These are phyloP conservation scores for Litsea cubeba DNA, from an alignment of 164 flowering plant species.

Conservation along the genomic window DNA sequence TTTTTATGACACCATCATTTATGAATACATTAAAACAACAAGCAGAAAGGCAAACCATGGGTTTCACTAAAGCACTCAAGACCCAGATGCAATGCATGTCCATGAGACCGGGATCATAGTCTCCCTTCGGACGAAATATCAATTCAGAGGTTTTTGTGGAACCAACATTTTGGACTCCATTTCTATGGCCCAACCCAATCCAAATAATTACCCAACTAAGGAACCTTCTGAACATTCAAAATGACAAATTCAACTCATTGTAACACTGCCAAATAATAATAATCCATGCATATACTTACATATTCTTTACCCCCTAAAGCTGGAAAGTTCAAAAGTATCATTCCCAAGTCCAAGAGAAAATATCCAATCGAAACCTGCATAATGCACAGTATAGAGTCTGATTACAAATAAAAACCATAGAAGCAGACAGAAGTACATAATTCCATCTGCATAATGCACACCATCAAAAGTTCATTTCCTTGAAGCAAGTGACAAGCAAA, in stretches of 20 bases:
- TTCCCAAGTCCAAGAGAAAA: conserved; percentile 64
- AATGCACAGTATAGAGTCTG: not conserved
- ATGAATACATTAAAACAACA: too few relatives aligned
- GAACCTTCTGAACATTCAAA: too few relatives aligned
- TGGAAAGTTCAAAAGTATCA: conserved; percentile 70
- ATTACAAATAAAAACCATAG: not conserved
- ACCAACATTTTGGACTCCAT: too few relatives aligned
- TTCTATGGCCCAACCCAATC: too few relatives aligned
- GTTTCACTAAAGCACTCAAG: too few relatives aligned
- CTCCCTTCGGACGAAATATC: too few relatives aligned
- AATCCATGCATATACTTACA: conserved; percentile 43
- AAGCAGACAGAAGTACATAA: not conserved
- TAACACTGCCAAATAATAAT: not conserved
- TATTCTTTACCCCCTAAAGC: conserved; percentile 74
- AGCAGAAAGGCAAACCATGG: too few relatives aligned
- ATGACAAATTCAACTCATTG: not conserved
- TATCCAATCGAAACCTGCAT: conserved; percentile 71
- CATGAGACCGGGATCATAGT: too few relatives aligned
- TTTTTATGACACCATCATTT: too few relatives aligned
- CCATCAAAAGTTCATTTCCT: not conserved
- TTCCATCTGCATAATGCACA: not conserved
- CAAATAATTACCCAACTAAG: too few relatives aligned
- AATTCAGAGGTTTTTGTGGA: too few relatives aligned
- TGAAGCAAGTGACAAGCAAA: not conserved
- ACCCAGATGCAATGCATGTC: too few relatives aligned